Evolutionary conservation across 768 basidiomycete genomes (phyloP), one percentile per base, ranked within the genome.

Genomic region (Pleurotus salmoneostramineus): DNA sequence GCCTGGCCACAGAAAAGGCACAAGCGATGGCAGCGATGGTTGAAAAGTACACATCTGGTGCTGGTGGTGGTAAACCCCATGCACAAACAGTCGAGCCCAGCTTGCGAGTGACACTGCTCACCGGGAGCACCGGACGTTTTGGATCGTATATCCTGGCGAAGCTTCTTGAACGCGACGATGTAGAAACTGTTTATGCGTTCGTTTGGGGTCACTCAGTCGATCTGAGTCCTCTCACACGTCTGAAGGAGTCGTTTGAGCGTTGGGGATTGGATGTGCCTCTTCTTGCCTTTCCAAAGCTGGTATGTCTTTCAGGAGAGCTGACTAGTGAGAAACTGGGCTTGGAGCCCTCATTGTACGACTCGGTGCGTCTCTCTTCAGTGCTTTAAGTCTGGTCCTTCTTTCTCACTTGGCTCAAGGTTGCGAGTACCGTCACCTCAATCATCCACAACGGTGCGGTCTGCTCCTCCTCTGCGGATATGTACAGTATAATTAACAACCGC

Each of bases 371-470:
- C 12, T 10, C 35, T 34, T 10, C 2, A 8, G 6, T 2, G 12
- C 36, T 14, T 40, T 46, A 15, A 40, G 42, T 32, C 6, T 37
- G 2, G 47, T 5, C 45, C 11, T 2, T 8, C 21, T 51, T 33
- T 8, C 8, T 10, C 35, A n/a, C 12, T 10, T n/a, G 21, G 21
- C 21, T 7, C 31, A 11, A 72, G 66, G 64, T 73, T 43, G 61
- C 64, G 11, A 32, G 50, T n/a, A 66, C 64, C 7, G 63, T 71
- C 4, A 75, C 74, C 4, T 71, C 71, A 34, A 66, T 78, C 60
- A 70, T 75, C 6, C 73, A 76, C 63, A 72, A 71, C 21, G 71
- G 72, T 73, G 15, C 46, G 27, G 34, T 21, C 50, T 11, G 15
- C 32, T 52, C 45, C 6, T 17, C 10, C 56, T 61, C 2, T 60